phyloP scores from a whole-genome alignment of 768 basidiomycete genomes.

The Mrakia frigida region DNA sequence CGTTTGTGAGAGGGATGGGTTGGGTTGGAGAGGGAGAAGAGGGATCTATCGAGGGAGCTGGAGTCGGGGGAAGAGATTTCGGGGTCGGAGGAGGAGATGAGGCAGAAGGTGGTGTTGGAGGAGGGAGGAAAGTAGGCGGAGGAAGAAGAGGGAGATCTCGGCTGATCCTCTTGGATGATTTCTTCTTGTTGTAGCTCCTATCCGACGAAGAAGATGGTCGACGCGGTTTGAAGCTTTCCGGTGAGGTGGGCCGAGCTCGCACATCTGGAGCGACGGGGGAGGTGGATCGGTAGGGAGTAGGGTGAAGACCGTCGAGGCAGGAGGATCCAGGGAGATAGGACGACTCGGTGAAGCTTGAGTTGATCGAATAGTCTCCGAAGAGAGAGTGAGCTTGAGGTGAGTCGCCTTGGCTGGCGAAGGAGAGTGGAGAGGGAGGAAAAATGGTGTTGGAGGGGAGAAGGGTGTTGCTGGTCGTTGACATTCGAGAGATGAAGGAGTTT shows the following conservation, averaged over 20 bases:
- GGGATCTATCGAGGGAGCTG: neutral
- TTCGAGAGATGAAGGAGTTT: neutral
- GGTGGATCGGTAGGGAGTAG: neutral
- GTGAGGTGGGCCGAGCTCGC: neutral
- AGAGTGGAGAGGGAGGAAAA: neutral
- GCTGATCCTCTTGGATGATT: neutral
- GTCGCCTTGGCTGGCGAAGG: neutral
- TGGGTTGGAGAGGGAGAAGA: neutral
- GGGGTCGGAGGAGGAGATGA: neutral
- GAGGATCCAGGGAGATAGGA: neutral
- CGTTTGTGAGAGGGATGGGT: no score
- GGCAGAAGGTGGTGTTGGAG: neutral
- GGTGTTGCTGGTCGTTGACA: neutral
- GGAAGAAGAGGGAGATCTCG: neutral
- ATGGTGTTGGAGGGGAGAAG: neutral
- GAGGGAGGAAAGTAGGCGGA: neutral
- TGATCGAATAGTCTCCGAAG: conserved; percentile 7
- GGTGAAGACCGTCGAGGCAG: neutral
- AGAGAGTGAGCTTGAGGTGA: neutral
- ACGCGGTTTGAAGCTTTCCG: neutral
- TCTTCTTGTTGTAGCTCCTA: neutral
- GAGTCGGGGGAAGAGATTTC: neutral
- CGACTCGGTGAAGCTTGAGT: neutral
- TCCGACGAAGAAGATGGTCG: neutral
- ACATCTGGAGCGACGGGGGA: neutral